phyloP scores from a whole-genome alignment of 805 yeast species.

The Ogataea allantospora region DNA sequence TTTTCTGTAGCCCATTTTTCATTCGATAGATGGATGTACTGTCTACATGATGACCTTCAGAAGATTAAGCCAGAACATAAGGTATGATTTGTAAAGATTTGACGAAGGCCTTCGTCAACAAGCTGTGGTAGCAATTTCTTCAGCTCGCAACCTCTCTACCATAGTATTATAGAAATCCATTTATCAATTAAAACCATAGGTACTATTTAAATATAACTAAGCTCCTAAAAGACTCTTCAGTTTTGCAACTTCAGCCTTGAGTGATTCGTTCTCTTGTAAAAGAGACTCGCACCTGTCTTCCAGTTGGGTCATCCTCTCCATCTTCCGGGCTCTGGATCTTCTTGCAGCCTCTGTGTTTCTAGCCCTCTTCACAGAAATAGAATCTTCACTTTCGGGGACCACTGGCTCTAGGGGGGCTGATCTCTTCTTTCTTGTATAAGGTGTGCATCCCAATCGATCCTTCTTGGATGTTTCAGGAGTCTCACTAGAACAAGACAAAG shows the following conservation, averaged over 20 bases:
- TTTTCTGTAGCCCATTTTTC: no score
- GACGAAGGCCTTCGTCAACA: no score
- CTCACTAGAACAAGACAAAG: slow-evolving; percentile 4
- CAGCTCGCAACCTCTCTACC: neutral
- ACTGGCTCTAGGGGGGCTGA: slow-evolving; percentile 70
- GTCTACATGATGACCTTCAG: no score
- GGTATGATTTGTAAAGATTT: no score
- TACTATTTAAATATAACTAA: neutral
- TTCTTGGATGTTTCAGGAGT: slow-evolving; percentile 35
- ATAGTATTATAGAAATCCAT: neutral
- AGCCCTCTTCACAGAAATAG: slow-evolving; percentile 83
- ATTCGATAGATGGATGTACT: no score
- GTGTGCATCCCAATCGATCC: slow-evolving; percentile 73
- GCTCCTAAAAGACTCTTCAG: slow-evolving; percentile 41
- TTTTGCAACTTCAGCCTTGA: slow-evolving; percentile 58
- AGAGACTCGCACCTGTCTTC: slow-evolving; percentile 74
- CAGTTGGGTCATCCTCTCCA: slow-evolving; percentile 81
- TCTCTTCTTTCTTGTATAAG: slow-evolving; percentile 79
- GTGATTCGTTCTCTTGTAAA: slow-evolving; percentile 52
- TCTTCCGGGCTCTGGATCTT: slow-evolving; percentile 89
- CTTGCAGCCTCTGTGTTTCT: slow-evolving; percentile 98
- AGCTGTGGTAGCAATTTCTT: neutral
- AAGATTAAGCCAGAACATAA: no score
- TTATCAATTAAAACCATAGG: neutral
- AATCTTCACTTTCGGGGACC: slow-evolving; percentile 56